Conservation (phyloP, 2,329 filamentous ascomycete species). For the Ambrosiella beaveri region DNA sequence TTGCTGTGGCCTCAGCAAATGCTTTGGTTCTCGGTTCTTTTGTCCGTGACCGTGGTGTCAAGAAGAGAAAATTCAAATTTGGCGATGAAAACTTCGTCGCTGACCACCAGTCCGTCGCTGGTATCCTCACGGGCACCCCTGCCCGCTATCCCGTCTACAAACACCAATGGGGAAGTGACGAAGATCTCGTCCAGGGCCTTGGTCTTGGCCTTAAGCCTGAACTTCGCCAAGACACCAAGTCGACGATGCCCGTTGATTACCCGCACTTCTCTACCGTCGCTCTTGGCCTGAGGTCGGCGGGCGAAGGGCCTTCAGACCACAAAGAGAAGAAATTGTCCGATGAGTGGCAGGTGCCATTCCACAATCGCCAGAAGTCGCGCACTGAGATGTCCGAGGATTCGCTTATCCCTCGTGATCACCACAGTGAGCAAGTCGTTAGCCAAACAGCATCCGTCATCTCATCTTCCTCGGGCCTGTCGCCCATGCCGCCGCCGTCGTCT, state of each 20-base stretch:
- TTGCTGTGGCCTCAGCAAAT: constrained; percentile 75
- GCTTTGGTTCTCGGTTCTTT: constrained; percentile 83
- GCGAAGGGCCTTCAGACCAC: background rate
- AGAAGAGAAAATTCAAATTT: constrained; percentile 67
- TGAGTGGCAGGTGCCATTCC: constrained; percentile 29
- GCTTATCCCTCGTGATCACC: constrained; percentile 22
- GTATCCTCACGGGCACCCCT: constrained; percentile 19
- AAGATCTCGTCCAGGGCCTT: constrained; percentile 67
- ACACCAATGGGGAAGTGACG: constrained; percentile 72
- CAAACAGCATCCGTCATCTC: background rate
- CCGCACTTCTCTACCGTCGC: background rate
- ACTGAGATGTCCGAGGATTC: constrained; percentile 29
- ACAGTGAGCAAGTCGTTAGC: constrained; percentile 3
- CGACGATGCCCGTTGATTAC: background rate
- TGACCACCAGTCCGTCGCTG: constrained; percentile 11
- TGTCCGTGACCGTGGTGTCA: constrained; percentile 73
- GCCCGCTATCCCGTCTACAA: constrained; percentile 25
- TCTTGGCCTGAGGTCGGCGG: background rate
- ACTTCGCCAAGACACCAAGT: constrained; percentile 22
- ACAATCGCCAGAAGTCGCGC: constrained; percentile 22
- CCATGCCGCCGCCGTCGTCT: constrained; percentile 23
- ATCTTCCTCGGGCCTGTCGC: constrained; percentile 11
- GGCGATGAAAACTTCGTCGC: constrained; percentile 10
- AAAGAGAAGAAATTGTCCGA: constrained; percentile 18
- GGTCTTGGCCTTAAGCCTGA: constrained; percentile 49